Evolutionary conservation across 192 early-diverging fungal genomes (phyloP), one percentile per base, ranked within the genome.

Genomic region (Backusella westeae): DNA sequence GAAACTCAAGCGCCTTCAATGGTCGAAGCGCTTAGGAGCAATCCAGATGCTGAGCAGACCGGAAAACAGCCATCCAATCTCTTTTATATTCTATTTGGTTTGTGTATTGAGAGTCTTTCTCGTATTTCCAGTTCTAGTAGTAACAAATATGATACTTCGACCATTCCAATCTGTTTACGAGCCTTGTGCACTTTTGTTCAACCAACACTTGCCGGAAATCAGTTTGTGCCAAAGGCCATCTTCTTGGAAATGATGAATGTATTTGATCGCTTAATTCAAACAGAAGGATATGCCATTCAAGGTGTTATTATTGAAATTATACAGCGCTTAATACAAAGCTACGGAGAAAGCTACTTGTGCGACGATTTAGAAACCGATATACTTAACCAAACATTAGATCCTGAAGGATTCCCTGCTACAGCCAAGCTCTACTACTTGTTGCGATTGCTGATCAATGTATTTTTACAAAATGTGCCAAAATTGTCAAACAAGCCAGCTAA

Each of bases 211-310:
- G 81, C 81, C 6, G 78, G 84, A 6, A 23, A 69, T 0, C 21
- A 41, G 42, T 87, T 88, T 73, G 65, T 92, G 0, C 68, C 77
- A 39, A 82, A 89, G 78, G 69, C 76, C 9, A 78, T 91, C 4
- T 92, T 92, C 67, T 75, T 92, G 44, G 94, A 95, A 74, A 77
- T 94, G 46, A 83, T 92, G 78, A 88, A 82, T 59, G 86, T 94
- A 17, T 87, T 94, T 66, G 93, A 94, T 78, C 82, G 91, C 56
- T 77, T 95, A 6, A 79, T 91, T 29, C 89, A 94, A 78, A 92
- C 90, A 53, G 91, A 92, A 78, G 91, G 89, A 52, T 83, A 81
- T 35, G 71, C 78, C 2, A 87, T 92, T 2, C 91, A 93, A 67
- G 72, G 76, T 6, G 63, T 88, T 19, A 84, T 91, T 29, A 79